phyloP scores from a whole-genome alignment of 2,329 filamentous ascomycete species.

The Coleophoma eucalyptorum region DNA sequence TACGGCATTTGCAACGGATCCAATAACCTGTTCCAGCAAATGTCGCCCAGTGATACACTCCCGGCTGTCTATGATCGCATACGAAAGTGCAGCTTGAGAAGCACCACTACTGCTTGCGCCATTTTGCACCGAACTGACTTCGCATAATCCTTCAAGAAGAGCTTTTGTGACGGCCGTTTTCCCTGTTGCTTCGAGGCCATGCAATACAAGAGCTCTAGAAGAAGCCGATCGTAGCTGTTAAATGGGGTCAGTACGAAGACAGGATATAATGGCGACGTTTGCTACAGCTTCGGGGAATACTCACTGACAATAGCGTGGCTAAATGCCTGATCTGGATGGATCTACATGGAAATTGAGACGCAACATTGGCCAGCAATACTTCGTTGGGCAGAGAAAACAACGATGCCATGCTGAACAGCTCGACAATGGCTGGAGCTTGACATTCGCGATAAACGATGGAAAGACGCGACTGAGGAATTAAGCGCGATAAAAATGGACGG shows the following conservation, averaged over 20 bases:
- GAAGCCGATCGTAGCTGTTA: slow-evolving; percentile 10
- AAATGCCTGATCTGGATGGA: slow-evolving; percentile 56
- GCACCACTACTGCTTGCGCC: slow-evolving; percentile 48
- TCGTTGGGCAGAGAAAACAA: slow-evolving; percentile 52
- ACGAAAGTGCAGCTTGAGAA: slow-evolving; percentile 44
- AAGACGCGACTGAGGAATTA: too few species aligned
- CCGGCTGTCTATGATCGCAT: slow-evolving; percentile 62
- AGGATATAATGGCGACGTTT: not conserved
- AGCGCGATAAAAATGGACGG: too few species aligned
- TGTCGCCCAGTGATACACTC: slow-evolving; percentile 80
- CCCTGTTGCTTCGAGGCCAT: slow-evolving; percentile 83
- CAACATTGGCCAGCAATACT: slow-evolving; percentile 39
- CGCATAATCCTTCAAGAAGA: slow-evolving; percentile 49
- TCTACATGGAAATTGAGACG: slow-evolving; percentile 50
- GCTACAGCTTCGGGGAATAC: slow-evolving; percentile 32
- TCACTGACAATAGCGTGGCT: slow-evolving; percentile 43
- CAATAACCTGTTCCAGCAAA: slow-evolving; percentile 68
- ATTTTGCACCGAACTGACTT: slow-evolving; percentile 48
- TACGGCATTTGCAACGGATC: slow-evolving; percentile 52
- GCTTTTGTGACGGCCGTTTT: slow-evolving; percentile 70
- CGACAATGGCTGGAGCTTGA: too few species aligned
- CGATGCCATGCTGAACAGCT: slow-evolving; percentile 25
- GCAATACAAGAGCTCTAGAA: slow-evolving; percentile 62
- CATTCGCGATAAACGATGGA: not conserved
- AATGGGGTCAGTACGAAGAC: slow-evolving; percentile 2